phyloP scores from a whole-genome alignment of 140 eudicot species.

The Cichorium intybus region DNA sequence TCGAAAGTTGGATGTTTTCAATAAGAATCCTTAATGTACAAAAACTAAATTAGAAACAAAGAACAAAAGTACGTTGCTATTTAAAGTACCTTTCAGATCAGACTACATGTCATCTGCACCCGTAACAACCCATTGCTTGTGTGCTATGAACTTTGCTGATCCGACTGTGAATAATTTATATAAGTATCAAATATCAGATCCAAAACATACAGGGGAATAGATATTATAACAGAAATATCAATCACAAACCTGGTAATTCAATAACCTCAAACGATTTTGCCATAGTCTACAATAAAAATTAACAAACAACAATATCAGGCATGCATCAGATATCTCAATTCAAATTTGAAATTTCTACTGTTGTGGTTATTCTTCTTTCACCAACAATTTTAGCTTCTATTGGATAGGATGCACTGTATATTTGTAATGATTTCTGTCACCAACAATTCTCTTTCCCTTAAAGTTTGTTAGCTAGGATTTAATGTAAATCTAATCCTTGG shows the following conservation, averaged over 20 bases:
- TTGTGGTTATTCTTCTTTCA: too few relatives aligned
- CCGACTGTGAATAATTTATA: conserved; percentile 39
- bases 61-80: too few relatives aligned
- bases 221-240: not conserved
- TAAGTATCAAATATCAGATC: conserved; percentile 9
- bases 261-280: too few relatives aligned
- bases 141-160: too few relatives aligned
- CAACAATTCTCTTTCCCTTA: not conserved
- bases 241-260: too few relatives aligned
- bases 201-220: conserved; percentile 2
- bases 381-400: not conserved
- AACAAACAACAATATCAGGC: conserved; percentile 12
- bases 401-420: not conserved
- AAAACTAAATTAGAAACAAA: too few relatives aligned
- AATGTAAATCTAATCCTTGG: not conserved
- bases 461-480: not conserved
- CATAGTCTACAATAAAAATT: too few relatives aligned
- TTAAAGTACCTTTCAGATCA: too few relatives aligned
- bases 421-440: not conserved
- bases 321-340: not conserved
- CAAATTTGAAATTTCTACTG: not conserved
- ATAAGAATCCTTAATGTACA: too few relatives aligned
- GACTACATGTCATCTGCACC: too few relatives aligned
- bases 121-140: too few relatives aligned
- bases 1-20: too few relatives aligned